phyloP scores from a whole-genome alignment of 2,329 filamentous ascomycete genomes.

The Aspergillus tubingensis region DNA sequence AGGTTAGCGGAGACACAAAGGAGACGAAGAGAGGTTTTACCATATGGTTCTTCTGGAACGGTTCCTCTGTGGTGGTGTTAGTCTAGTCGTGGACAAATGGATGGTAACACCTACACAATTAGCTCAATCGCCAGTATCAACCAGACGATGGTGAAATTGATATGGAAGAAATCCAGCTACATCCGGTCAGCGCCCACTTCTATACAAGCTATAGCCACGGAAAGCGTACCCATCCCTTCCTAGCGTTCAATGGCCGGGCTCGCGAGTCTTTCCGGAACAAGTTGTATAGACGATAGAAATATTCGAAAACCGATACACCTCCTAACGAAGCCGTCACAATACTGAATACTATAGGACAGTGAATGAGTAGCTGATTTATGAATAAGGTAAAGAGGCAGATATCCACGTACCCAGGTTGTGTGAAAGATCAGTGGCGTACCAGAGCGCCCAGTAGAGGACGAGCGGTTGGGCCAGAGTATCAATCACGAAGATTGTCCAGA shows the following conservation, averaged over 20 bases:
- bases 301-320: conserved; percentile 47
- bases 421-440: conserved; percentile 57
- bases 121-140: conserved; percentile 46
- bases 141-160: conserved; percentile 50
- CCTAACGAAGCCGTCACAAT: conserved; percentile 45
- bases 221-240: conserved; percentile 42
- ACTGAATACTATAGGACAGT: conserved; percentile 39
- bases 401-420: conserved; percentile 42
- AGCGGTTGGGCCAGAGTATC: conserved; percentile 62
- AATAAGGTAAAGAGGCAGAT: background rate
- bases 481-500: conserved; percentile 61
- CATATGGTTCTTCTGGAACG: conserved; percentile 42
- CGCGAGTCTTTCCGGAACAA: conserved; percentile 41
- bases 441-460: conserved; percentile 61
- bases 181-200: conserved; percentile 9
- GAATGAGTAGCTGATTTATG: background rate
- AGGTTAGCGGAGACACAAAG: background rate
- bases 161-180: conserved; percentile 50
- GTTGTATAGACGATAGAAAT: conserved; percentile 45
- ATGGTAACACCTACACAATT: conserved; percentile 39
- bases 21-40: conserved; percentile 27
- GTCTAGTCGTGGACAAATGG: background rate
- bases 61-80: conserved; percentile 39
- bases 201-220: background rate
- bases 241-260: conserved; percentile 44